phyloP scores from a whole-genome alignment of 345 rosid genomes.

The Acer saccharum region DNA sequence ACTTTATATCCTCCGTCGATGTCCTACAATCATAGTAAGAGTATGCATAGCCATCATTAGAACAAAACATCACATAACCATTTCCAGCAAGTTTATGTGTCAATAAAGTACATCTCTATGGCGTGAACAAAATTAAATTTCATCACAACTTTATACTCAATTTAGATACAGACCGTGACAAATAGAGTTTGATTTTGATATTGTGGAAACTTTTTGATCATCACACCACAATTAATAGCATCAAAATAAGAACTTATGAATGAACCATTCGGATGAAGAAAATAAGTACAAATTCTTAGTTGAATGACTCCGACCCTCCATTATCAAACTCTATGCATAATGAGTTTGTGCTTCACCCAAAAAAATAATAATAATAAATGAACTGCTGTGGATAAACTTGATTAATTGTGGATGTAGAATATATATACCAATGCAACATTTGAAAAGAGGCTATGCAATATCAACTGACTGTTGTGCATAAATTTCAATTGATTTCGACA shows the following conservation, averaged over 20 bases:
- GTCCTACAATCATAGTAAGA: constrained; percentile 51
- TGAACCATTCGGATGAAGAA: no score
- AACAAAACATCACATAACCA: neutral
- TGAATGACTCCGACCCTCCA: neutral
- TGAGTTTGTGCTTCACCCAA: neutral
- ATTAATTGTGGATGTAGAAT: neutral
- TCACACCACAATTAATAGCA: neutral
- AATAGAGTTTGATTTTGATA: neutral
- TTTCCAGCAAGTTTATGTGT: no score
- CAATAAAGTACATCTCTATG: neutral
- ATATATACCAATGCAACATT: neutral
- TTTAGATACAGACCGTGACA: no score
- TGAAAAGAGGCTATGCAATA: neutral
- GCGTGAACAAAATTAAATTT: neutral
- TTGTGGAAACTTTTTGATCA: neutral
- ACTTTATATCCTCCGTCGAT: constrained; percentile 64
- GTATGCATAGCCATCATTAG: constrained; percentile 8
- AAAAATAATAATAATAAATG: neutral
- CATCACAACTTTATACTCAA: no score
- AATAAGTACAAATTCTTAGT: neutral
- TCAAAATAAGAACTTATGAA: no score
- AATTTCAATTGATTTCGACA: no score
- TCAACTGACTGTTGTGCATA: neutral
- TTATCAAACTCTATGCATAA: neutral
- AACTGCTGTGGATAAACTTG: neutral